A percentile compares a stretch with the other conserved stretches of the same genome.
phyloP scores from a whole-genome alignment of 1,284 basidiomycete species.

The Gymnopus androsaceus region DNA sequence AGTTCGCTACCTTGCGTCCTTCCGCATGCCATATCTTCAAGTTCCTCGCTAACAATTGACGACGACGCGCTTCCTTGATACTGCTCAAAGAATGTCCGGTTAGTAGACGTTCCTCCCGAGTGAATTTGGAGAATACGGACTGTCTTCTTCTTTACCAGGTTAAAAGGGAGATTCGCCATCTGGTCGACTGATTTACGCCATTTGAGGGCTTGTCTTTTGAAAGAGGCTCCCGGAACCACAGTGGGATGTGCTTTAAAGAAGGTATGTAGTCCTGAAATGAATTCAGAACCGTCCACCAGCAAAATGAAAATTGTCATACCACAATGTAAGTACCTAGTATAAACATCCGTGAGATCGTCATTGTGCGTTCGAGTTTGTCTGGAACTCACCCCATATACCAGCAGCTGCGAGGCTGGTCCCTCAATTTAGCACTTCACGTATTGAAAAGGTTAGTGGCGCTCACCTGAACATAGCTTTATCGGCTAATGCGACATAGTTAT shows the following conservation, averaged over 20 bases:
- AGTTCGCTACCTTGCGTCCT: slow-evolving; percentile 30
- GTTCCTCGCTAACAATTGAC: slow-evolving; percentile 39
- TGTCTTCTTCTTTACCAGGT: slow-evolving; percentile 37
- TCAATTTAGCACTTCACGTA: no score
- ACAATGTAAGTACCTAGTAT: no score
- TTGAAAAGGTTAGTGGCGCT: no score
- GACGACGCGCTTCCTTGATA: slow-evolving; percentile 31
- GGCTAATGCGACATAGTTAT: slow-evolving; percentile 45
- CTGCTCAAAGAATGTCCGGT: slow-evolving; percentile 19
- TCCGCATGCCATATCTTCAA: slow-evolving; percentile 32
- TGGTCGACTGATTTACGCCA: slow-evolving; percentile 38
- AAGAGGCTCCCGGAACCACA: slow-evolving; percentile 38
- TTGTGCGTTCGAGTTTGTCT: no score
- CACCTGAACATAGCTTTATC: slow-evolving; percentile 33
- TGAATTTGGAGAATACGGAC: slow-evolving; percentile 20
- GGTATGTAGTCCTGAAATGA: slow-evolving; percentile 38
- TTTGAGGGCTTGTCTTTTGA: slow-evolving; percentile 38
- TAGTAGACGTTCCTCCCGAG: background rate
- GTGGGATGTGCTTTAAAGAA: slow-evolving; percentile 39
- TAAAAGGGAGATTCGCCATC: slow-evolving; percentile 42
- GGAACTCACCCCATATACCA: no score
- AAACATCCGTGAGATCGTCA: no score
- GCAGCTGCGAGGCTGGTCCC: no score
- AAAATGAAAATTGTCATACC: no score
- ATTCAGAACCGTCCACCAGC: no score